A percentile compares a stretch with the other conserved stretches of the same genome.
phyloP scores from a whole-genome alignment of 345 rosid species.

The Nephelium lappaceum region DNA sequence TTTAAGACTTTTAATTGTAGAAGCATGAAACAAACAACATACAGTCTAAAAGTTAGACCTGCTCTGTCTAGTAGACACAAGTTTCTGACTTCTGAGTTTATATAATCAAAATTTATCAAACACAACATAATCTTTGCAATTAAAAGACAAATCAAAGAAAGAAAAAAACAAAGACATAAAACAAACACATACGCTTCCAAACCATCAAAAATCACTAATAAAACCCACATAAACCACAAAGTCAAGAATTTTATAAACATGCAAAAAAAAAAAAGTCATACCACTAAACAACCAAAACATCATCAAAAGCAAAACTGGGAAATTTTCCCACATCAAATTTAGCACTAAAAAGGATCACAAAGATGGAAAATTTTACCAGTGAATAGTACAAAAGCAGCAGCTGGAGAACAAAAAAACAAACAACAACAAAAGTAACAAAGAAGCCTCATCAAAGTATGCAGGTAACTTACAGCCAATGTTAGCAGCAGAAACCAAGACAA shows the following conservation, averaged over 20 bases:
- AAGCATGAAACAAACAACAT: slow-evolving; percentile 1
- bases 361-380: neutral
- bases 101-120: slow-evolving; percentile 1
- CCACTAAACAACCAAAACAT: slow-evolving; percentile 10
- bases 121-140: neutral
- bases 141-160: neutral
- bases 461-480: slow-evolving; percentile 34
- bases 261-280: neutral
- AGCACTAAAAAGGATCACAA: slow-evolving; percentile 20
- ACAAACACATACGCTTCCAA: neutral
- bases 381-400: slow-evolving; percentile 23
- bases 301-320: slow-evolving; percentile 6
- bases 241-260: slow-evolving; percentile 8
- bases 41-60: neutral
- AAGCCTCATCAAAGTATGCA: slow-evolving; percentile 16
- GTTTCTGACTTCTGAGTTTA: neutral
- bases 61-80: slow-evolving; percentile 2
- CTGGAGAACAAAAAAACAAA: slow-evolving; percentile 22
- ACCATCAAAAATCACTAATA: neutral
- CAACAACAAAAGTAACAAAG: neutral
- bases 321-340: slow-evolving; percentile 28
- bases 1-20: slow-evolving; percentile 4
- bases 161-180: neutral
- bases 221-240: slow-evolving; percentile 19
- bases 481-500: slow-evolving; percentile 35